Percentiles rank a stretch among this genome's conserved stretches.
These are phyloP conservation scores for Agastache rugosa DNA, from an alignment of 257 asterid genomes.

Conservation along the genomic window DNA sequence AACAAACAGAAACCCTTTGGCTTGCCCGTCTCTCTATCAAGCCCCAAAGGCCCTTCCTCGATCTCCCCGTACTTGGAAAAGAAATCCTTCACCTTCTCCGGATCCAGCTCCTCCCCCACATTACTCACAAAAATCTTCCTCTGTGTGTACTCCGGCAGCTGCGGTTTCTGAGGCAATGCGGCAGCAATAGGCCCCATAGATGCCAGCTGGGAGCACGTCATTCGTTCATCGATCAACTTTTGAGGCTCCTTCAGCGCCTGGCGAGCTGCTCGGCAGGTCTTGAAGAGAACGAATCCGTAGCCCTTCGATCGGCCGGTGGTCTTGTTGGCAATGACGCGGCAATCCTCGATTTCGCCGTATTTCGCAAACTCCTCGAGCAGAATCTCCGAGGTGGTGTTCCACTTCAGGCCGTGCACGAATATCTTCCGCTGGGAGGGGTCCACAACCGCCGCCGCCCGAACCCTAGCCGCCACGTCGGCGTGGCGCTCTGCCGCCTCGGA, in stretches of 20 bases:
- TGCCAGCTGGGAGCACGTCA: constrained; percentile 29
- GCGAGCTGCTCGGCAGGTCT: constrained; percentile 28
- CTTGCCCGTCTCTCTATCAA: constrained; percentile 28
- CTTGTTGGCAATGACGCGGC: constrained; percentile 21
- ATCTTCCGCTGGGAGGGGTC: constrained; percentile 35
- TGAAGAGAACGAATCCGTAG: constrained; percentile 28
- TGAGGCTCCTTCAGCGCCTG: constrained; percentile 29
- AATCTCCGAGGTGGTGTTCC: constrained; percentile 25
- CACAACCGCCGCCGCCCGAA: constrained; percentile 25
- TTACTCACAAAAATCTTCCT: constrained; percentile 31
- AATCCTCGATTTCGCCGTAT: constrained; percentile 35
- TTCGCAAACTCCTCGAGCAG: constrained; percentile 21
- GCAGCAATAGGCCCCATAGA: background rate
- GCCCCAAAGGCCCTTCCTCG: constrained; percentile 37
- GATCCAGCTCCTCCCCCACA: constrained; percentile 32
- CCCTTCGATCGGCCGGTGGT: constrained; percentile 22
- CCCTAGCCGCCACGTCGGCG: constrained; percentile 35
- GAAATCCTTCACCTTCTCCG: constrained; percentile 19
- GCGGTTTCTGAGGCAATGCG: constrained; percentile 16
- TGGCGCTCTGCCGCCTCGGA: constrained; percentile 29
- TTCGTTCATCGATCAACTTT: constrained; percentile 21
- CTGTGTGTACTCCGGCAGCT: constrained; percentile 11
- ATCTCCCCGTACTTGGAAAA: constrained; percentile 32
- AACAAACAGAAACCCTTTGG: constrained; percentile 31
- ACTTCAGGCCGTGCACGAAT: constrained; percentile 29